Base-by-base conservation (phyloP, 1,284 basidiomycete species). In the Pholiota adiposa region DNA sequence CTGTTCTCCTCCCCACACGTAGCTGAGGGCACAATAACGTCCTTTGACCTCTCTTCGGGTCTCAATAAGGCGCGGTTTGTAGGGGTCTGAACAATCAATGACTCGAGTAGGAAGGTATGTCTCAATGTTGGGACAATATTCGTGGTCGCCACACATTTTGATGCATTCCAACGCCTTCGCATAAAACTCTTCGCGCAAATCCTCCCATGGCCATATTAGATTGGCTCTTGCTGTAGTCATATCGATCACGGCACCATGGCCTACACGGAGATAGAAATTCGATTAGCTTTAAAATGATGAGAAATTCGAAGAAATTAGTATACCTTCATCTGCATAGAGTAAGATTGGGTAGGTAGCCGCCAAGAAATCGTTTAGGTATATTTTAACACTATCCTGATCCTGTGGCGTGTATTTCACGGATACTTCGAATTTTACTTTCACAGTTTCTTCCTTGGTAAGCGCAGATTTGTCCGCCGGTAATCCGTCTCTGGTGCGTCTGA, bases 21-120 rank as follows among this genome's bases (percentile, higher is more conserved):
- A 46, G 43, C 43, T 46, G 23, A 46, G 43, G 16, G 43, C 23
- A 7, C 43, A 46, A 23, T 56, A 56, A 23, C 27, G 16, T 14
- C 43, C 43, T 27, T 23, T 23, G 21, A 46, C 3, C 11, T 16
- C 21, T 23, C 43, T 11, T 4, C 27, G 43, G 23, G 36, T 41
- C 14, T 41, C 36, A 12, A 54, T 6, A 19, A 54, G 36, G 16
- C 41, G 41, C 21, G 53, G 53, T 31, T 54, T 44, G 12, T 23
- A 27, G 4, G 53, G 38, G 25, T 54, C 27, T 16, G 36, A 44
- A 16, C 53, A 54, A 23, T 54, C 53, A 14, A 54, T 43, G 18
- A 57, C 55, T 9, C 55, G 34, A 2, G 55, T 41, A 21, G 55
- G 55, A 7, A 57, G 55, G n/a, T 56, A 56, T n/a, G 44, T 49